A percentile compares a stretch with the other conserved stretches of the same genome.
These are phyloP conservation scores for Vishniacozyma victoriae DNA, from an alignment of 768 basidiomycete species.

Conservation along the genomic window DNA sequence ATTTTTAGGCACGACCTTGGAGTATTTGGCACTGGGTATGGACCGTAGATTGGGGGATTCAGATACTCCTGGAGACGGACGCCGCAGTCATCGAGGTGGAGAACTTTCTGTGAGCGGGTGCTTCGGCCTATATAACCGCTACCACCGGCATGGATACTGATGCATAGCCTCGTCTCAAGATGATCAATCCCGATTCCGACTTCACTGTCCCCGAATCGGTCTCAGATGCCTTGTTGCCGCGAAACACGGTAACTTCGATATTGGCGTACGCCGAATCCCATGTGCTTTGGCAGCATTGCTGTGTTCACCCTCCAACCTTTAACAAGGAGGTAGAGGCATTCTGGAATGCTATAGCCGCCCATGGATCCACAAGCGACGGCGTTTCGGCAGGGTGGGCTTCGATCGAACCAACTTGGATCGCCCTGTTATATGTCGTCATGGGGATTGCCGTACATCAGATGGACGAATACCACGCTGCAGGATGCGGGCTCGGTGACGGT, in stretches of 20 bases:
- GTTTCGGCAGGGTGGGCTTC: conserved; percentile 2
- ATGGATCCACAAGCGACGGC: not conserved
- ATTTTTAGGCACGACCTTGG: conserved; percentile 13
- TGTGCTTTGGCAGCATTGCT: conserved; percentile 20
- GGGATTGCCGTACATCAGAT: conserved; percentile 24
- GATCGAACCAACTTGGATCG: conserved; percentile 14
- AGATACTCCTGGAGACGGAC: not conserved
- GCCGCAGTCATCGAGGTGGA: not conserved
- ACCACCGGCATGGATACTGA: not conserved
- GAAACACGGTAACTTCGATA: conserved; percentile 2
- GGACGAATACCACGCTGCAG: conserved; percentile 7
- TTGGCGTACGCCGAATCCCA: conserved; percentile 7
- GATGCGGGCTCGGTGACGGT: conserved; percentile 14
- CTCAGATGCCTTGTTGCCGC: conserved; percentile 13
- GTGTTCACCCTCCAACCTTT: conserved; percentile 13
- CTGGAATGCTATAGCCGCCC: not conserved
- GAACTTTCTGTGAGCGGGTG: not conserved
- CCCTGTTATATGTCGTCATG: conserved; percentile 12
- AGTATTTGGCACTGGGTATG: conserved; percentile 17
- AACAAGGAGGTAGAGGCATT: conserved; percentile 11
- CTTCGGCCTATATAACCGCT: not conserved
- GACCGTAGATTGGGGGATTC: conserved; percentile 12
- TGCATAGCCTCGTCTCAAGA: not conserved
- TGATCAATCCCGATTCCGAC: not conserved
- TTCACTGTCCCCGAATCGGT: conserved; percentile 5